Base-by-base conservation (phyloP, 371 early-diverging fungal species). In the Cokeromyces recurvatus region DNA sequence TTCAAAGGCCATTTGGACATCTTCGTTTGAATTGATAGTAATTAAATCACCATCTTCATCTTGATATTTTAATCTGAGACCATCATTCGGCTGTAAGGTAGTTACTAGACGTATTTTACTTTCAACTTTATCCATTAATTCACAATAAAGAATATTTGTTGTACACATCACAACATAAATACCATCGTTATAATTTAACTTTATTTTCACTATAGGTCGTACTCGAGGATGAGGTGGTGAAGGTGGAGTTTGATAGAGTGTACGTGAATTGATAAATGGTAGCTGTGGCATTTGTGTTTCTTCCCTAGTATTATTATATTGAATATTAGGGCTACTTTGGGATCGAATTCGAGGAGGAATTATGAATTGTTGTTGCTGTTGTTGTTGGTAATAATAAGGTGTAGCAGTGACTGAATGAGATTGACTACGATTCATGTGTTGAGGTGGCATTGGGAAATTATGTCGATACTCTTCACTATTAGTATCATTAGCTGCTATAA, bases 11-110 rank as follows among this genome's bases (percentile, higher is more conserved):
- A 94, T 71, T 37, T 78, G 84, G 14, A 96, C 88, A 61, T 96
- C 98, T 29, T 92, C 95, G 54, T 95, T 90, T 9, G 84, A 85
- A 52, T 85, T 85, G 57, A 96, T 85, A 24, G 83, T 84, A 23
- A 94, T 84, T 52, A 80, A 76, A 58, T 96, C 95, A 29, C 89
- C 87, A 53, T 94, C 95, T 64, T 94, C 95, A 60, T 96, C 95
- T 57, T 81, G 81, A 62, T 95, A 96, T 50, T 87, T 84, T 35
- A 95, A 78, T 32, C 85, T 78, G 19, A 95, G 53, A 16, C 57
- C 4, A 23, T 79, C 67, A n/a, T 72, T 51, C 11, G 74, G 56
- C n/a, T 57, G 51, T 5, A 69, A 49, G 42, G 80, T 69, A 7
- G 88, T 86, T 25, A 91, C 86, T n/a, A 92, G 66, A 27, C 87